phyloP scores from a whole-genome alignment of 2,329 filamentous ascomycete species.

The Lachnellula arida region DNA sequence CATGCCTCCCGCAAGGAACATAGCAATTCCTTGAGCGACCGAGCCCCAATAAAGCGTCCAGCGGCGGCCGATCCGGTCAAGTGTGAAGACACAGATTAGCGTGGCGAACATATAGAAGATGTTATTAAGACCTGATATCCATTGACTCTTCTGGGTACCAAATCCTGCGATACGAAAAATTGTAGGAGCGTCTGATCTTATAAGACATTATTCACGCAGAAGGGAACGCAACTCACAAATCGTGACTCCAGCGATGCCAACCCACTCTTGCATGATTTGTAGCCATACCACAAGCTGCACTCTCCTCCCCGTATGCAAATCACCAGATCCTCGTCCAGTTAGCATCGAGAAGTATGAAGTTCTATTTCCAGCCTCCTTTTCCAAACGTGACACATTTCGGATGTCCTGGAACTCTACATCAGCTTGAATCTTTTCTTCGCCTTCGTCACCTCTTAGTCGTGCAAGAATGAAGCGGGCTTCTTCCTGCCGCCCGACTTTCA shows the following conservation, averaged over 20 bases:
- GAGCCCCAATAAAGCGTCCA: slow-evolving; percentile 68
- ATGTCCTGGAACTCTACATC: slow-evolving; percentile 67
- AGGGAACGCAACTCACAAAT: slow-evolving; percentile 39
- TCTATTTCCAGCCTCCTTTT: slow-evolving; percentile 47
- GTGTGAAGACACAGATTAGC: slow-evolving; percentile 63
- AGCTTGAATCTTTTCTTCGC: slow-evolving; percentile 47
- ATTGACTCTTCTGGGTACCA: slow-evolving; percentile 53
- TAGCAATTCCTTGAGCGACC: slow-evolving; percentile 57
- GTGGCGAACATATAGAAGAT: slow-evolving; percentile 59
- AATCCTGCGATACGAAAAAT: slow-evolving; percentile 67
- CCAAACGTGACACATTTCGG: slow-evolving; percentile 55
- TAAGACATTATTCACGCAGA: background rate
- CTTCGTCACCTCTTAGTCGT: slow-evolving; percentile 51
- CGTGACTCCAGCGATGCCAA: slow-evolving; percentile 65
- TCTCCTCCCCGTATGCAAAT: slow-evolving; percentile 61
- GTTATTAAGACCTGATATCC: slow-evolving; percentile 56
- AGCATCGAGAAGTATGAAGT: slow-evolving; percentile 63
- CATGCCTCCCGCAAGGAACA: slow-evolving; percentile 63
- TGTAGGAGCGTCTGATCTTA: slow-evolving; percentile 23
- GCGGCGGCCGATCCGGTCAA: slow-evolving; percentile 63
- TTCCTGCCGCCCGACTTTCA: slow-evolving; percentile 32
- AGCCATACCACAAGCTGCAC: slow-evolving; percentile 69
- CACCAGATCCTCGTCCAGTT: slow-evolving; percentile 59
- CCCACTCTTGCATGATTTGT: slow-evolving; percentile 67
- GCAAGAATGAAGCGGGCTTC: slow-evolving; percentile 42